A percentile compares a stretch with the other conserved stretches of the same genome.
Evolutionary conservation across 129 eudicot species (phyloP).

Genomic region (Flaveria trinervia): DNA sequence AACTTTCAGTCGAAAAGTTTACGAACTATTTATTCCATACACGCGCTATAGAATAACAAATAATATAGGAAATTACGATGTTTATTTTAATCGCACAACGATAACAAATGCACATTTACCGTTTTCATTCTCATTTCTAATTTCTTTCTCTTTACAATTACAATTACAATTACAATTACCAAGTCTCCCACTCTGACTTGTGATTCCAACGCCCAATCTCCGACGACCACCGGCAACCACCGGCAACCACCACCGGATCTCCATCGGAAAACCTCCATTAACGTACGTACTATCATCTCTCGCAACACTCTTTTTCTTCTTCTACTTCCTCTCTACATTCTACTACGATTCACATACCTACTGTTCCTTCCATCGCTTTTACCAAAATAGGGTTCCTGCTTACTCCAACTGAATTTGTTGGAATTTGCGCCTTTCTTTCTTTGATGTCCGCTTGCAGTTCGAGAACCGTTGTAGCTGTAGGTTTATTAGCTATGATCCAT

Average conservation of each 20-base stretch:
- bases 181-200: slow-evolving; percentile 40
- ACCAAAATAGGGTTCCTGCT: slow-evolving; percentile 28
- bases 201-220: slow-evolving; percentile 19
- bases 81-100: too few species aligned
- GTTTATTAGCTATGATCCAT: slow-evolving; percentile 25
- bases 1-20: too few species aligned
- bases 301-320: neutral
- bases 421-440: neutral
- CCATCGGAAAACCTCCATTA: slow-evolving; percentile 32
- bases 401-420: slow-evolving; percentile 14
- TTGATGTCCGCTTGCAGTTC: neutral
- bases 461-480: slow-evolving; percentile 1
- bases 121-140: slow-evolving; percentile 21
- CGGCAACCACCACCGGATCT: slow-evolving; percentile 38
- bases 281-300: neutral
- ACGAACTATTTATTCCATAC: too few species aligned
- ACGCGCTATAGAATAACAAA: too few species aligned
- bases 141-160: neutral
- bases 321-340: slow-evolving; percentile 14
- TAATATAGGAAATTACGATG: too few species aligned
- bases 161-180: slow-evolving; percentile 4
- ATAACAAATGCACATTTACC: slow-evolving; percentile 1
- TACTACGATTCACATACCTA: slow-evolving; percentile 9
- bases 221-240: slow-evolving; percentile 36
- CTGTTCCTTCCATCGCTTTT: slow-evolving; percentile 10